Conservation (phyloP, 129 eudicot genomes). For the Oenanthe sinensis region DNA sequence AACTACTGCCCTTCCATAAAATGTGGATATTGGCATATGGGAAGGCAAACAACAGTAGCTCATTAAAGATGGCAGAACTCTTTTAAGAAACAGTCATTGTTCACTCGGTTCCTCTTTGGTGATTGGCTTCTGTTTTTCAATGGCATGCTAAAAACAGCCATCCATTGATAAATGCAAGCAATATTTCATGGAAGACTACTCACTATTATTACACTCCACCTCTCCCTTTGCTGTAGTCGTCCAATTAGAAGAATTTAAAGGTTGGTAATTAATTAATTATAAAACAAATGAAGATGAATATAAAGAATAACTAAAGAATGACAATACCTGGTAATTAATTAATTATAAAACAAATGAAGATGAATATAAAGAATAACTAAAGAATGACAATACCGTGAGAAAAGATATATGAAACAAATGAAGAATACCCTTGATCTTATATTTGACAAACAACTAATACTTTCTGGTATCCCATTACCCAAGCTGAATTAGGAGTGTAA, state of each 20-base stretch:
- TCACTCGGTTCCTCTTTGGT: not conserved
- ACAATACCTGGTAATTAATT: not conserved
- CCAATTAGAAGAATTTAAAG: not conserved
- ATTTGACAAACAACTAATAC: not conserved
- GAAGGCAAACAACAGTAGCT: not conserved
- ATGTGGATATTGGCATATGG: not conserved
- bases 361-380: not conserved
- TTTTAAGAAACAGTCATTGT: not conserved
- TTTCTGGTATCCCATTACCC: not conserved
- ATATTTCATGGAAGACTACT: not conserved
- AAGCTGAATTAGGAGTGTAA: not conserved
- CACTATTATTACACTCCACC: not conserved
- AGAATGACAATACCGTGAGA: not conserved
- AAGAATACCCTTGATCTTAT: not conserved
- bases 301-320: not conserved
- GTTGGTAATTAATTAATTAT: not conserved
- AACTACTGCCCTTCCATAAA: not conserved
- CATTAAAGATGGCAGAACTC: not conserved
- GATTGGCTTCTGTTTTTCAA: not conserved
- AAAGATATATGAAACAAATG: not conserved
- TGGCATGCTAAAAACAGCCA: not conserved
- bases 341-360: not conserved
- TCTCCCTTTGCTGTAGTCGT: not conserved
- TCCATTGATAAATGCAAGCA: not conserved
- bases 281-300: not conserved